phyloP scores from a whole-genome alignment of 2,329 filamentous ascomycete genomes.

The Aspergillus ochraceoroseus region DNA sequence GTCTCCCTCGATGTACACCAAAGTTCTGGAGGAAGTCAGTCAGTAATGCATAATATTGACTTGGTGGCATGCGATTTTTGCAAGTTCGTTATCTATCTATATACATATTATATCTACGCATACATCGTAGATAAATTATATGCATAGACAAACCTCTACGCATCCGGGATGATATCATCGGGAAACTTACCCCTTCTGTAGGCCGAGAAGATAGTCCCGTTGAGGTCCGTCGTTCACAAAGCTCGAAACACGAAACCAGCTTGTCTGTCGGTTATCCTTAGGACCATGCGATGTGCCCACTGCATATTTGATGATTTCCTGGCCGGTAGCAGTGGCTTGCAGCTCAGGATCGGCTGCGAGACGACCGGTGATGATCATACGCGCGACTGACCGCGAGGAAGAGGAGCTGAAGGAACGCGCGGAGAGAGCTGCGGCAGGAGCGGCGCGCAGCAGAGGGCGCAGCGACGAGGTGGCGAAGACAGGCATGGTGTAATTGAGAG shows the following conservation, averaged over 20 bases:
- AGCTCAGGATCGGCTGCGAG: conserved; percentile 76
- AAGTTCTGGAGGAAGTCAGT: conserved; percentile 52
- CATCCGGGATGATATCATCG: conserved; percentile 9
- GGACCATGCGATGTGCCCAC: conserved; percentile 65
- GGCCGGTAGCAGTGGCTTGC: conserved; percentile 62
- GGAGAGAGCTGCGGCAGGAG: conserved; percentile 37
- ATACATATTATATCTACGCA: too few relatives aligned
- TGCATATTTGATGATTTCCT: conserved; percentile 70
- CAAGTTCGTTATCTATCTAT: too few relatives aligned
- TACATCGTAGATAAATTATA: too few relatives aligned
- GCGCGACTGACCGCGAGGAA: conserved; percentile 59
- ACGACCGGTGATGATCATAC: conserved; percentile 81
- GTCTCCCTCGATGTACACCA: conserved; percentile 81
- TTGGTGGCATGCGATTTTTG: too few relatives aligned
- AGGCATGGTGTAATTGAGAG: conserved; percentile 26
- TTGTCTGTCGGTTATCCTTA: conserved; percentile 67
- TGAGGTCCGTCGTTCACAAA: conserved; percentile 64
- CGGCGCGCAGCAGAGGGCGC: conserved; percentile 48
- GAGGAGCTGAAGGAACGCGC: conserved; percentile 71
- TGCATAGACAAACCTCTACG: neutral
- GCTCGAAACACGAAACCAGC: conserved; percentile 76
- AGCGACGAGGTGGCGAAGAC: conserved; percentile 50
- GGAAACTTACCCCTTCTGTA: conserved; percentile 81
- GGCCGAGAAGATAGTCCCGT: conserved; percentile 65
- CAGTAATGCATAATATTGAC: conserved; percentile 8